Conservation (phyloP, 768 basidiomycete species). For the Coprinopsis strossmayeri region DNA sequence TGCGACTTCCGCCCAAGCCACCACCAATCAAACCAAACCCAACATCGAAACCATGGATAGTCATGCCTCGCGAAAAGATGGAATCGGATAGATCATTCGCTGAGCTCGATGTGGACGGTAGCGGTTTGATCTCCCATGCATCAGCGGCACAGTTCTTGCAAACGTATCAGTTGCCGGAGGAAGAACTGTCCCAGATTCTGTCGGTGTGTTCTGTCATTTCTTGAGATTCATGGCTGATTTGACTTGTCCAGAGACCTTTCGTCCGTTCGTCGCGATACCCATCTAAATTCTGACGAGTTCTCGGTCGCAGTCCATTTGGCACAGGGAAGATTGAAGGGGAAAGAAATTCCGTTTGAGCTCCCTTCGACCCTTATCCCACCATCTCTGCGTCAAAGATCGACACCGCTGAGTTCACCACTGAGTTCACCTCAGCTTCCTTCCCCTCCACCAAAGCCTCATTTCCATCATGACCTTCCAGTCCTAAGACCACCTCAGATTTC, state of each 20-base stretch:
- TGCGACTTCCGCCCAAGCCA: not conserved
- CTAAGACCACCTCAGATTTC: not conserved
- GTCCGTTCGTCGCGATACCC: slow-evolving; percentile 26
- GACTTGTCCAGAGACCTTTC: slow-evolving; percentile 24
- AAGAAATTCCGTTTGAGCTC: slow-evolving; percentile 24
- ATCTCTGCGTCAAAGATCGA: slow-evolving; percentile 10
- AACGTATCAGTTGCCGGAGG: slow-evolving; percentile 24
- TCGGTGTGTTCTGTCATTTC: slow-evolving; percentile 11
- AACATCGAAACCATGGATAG: slow-evolving; percentile 17
- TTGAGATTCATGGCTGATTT: not conserved
- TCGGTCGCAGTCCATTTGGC: slow-evolving; percentile 31
- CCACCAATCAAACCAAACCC: slow-evolving; percentile 5
- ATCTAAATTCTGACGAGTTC: slow-evolving; percentile 31
- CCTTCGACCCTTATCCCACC: slow-evolving; percentile 28
- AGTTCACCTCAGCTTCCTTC: not conserved
- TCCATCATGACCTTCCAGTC: not conserved
- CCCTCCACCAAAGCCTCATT: not conserved
- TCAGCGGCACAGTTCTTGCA: slow-evolving; percentile 26
- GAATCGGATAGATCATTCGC: slow-evolving; percentile 26
- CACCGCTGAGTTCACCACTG: not conserved
- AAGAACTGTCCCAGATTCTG: slow-evolving; percentile 32
- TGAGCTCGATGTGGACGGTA: slow-evolving; percentile 21
- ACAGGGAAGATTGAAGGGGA: slow-evolving; percentile 24
- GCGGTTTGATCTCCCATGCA: slow-evolving; percentile 27
- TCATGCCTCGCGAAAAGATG: slow-evolving; percentile 21